Conservation (phyloP, 1,284 basidiomycete genomes). For the Trametes sp. region DNA sequence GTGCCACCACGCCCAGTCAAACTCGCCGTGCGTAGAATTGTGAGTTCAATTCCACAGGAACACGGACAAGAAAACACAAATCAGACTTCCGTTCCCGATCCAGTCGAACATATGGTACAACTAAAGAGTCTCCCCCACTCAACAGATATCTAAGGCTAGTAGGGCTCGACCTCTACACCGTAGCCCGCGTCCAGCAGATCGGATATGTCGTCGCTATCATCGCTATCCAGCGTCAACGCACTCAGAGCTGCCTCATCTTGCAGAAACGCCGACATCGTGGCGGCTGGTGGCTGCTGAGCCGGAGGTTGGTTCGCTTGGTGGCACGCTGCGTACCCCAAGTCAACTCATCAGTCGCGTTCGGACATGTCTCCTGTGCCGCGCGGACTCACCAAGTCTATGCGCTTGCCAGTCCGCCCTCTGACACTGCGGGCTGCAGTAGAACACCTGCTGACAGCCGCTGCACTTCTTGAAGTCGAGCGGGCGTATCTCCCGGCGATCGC, state of each 20-base stretch:
- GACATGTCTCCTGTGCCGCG: too few species aligned
- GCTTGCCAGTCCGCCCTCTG: constrained; percentile 30
- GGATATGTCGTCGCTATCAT: background rate
- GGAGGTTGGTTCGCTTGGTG: background rate
- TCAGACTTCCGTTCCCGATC: too few species aligned
- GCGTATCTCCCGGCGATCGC: constrained; percentile 11
- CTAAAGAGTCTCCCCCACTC: too few species aligned
- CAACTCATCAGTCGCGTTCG: too few species aligned
- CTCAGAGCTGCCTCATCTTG: background rate
- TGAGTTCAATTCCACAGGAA: too few species aligned
- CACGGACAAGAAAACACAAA: too few species aligned
- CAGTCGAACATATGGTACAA: too few species aligned
- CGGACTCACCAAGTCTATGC: constrained; percentile 22
- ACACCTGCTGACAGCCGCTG: constrained; percentile 24
- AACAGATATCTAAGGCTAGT: too few species aligned
- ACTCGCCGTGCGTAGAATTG: too few species aligned
- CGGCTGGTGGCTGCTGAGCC: background rate
- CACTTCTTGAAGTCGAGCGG: constrained; percentile 15
- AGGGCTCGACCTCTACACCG: background rate
- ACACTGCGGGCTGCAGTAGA: constrained; percentile 30
- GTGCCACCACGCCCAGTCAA: too few species aligned
- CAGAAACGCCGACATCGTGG: background rate
- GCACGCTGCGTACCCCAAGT: too few species aligned
- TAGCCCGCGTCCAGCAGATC: background rate
- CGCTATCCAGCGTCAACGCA: background rate